Evolutionary conservation across 2,329 filamentous ascomycete genomes (phyloP).

Genomic region (Aspergillus sp.): DNA sequence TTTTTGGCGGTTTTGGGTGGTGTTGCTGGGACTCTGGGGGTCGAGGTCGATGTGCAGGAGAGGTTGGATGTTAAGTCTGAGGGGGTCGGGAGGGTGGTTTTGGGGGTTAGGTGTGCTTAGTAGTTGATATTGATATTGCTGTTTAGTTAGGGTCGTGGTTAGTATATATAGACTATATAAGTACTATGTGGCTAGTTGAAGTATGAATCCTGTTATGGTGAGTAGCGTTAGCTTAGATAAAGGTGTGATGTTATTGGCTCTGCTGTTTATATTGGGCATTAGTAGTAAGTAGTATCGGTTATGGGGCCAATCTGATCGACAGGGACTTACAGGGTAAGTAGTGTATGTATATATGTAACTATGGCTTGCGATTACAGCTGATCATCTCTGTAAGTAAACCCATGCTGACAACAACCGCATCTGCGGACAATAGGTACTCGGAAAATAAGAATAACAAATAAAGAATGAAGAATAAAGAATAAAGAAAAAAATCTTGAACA

Average conservation of each 20-base stretch:
- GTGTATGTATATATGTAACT: background rate
- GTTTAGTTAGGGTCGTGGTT: too few species aligned
- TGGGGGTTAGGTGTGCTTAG: conserved; percentile 30
- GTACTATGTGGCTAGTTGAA: too few species aligned
- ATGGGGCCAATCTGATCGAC: background rate
- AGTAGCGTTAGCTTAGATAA: conserved; percentile 4
- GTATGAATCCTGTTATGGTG: background rate
- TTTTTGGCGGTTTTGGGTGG: conserved; percentile 46
- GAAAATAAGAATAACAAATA: conserved; percentile 26
- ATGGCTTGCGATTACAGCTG: background rate
- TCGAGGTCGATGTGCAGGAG: conserved; percentile 36
- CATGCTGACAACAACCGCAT: too few species aligned
- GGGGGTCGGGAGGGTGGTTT: conserved; percentile 48
- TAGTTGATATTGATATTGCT: too few species aligned
- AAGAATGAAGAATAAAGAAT: too few species aligned
- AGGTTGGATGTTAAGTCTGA: conserved; percentile 43
- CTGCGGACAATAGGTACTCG: background rate
- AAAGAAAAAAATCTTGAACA: conserved; percentile 24
- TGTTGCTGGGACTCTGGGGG: conserved; percentile 25
- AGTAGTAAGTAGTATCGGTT: background rate
- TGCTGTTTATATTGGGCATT: background rate
- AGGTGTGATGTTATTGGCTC: conserved; percentile 1
- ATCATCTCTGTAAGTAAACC: too few species aligned
- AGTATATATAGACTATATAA: too few species aligned
- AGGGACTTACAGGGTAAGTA: background rate